A percentile compares a stretch with the other conserved stretches of the same genome.
phyloP scores from a whole-genome alignment of 352 stramenopile genomes.

The Globisporangium polare region DNA sequence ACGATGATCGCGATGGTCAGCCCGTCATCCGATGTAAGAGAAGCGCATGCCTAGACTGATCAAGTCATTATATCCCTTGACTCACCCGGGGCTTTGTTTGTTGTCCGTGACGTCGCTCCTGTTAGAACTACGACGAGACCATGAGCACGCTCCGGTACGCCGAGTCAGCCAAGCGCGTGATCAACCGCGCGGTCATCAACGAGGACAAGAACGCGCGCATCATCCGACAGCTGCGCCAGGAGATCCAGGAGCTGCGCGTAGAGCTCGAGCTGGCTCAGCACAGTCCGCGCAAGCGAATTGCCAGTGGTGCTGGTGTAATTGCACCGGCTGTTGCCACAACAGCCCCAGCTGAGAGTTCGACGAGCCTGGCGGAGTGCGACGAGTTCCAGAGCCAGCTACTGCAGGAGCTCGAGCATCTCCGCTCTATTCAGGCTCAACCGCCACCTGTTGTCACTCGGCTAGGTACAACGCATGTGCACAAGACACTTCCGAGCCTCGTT shows the following conservation, averaged over 20 bases:
- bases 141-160: conserved; percentile 85
- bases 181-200: conserved; percentile 79
- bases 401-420: conserved; percentile 44
- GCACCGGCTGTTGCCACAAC: conserved; percentile 28
- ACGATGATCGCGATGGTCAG: conserved; percentile 89
- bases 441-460: neutral
- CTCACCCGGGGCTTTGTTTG: too few relatives aligned
- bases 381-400: conserved; percentile 44
- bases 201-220: conserved; percentile 80
- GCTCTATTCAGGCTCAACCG: conserved; percentile 22
- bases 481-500: conserved; percentile 38
- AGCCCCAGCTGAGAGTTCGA: conserved; percentile 1
- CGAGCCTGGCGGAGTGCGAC: conserved; percentile 35
- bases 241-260: conserved; percentile 52
- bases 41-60: too few relatives aligned
- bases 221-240: conserved; percentile 70
- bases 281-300: conserved; percentile 23
- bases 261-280: conserved; percentile 36
- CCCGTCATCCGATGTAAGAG: conserved; percentile 55
- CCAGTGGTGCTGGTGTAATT: conserved; percentile 14
- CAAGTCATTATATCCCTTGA: too few relatives aligned
- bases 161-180: conserved; percentile 80
- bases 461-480: conserved; percentile 20
- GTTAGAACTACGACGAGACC: conserved; percentile 74
- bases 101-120: too few relatives aligned